Conservation (phyloP, 345 rosid genomes). For the Bruguiera gymnorhiza region DNA sequence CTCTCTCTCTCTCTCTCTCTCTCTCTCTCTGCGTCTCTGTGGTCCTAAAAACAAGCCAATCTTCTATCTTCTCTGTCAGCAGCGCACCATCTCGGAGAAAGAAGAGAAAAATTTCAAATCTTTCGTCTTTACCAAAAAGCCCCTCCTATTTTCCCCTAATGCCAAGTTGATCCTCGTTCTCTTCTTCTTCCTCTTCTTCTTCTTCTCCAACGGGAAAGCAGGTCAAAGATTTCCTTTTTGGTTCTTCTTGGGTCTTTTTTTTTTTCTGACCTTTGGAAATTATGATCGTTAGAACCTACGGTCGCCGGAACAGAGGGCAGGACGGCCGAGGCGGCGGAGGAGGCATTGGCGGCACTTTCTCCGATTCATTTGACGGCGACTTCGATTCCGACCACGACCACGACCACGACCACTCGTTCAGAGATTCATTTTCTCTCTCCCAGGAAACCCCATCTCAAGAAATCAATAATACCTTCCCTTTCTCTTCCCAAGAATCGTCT, state of each 20-base stretch:
- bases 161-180: neutral
- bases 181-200: too few relatives aligned
- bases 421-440: conserved; percentile 37
- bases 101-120: too few relatives aligned
- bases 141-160: neutral
- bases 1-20: too few relatives aligned
- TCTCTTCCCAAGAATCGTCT: conserved; percentile 67
- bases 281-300: conserved; percentile 91
- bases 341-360: conserved; percentile 33
- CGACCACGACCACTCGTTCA: conserved; percentile 25
- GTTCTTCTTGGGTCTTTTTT: neutral
- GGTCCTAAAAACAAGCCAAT: too few relatives aligned
- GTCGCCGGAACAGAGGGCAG: conserved; percentile 67
- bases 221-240: neutral
- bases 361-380: conserved; percentile 52
- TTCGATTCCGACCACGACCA: conserved; percentile 33
- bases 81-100: too few relatives aligned
- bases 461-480: conserved; percentile 44
- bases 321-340: neutral
- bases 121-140: neutral
- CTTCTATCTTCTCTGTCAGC: too few relatives aligned
- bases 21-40: too few relatives aligned
- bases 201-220: too few relatives aligned
- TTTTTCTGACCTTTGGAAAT: conserved; percentile 5
- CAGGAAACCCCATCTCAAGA: conserved; percentile 54